These are phyloP conservation scores for Aristolochia fimbriata DNA, from an alignment of 164 flowering plant genomes.

Conservation along the genomic window DNA sequence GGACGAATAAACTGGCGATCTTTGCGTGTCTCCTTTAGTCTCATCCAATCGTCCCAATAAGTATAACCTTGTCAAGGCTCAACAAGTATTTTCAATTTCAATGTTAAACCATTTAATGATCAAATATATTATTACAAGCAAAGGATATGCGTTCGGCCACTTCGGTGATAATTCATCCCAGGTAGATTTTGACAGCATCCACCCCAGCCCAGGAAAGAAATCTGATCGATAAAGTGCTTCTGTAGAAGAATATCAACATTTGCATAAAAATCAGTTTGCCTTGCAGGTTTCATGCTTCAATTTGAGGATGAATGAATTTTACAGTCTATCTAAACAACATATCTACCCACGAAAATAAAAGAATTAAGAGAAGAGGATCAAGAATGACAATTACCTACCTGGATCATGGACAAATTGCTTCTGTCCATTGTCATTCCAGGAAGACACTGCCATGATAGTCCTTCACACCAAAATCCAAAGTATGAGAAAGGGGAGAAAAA, in stretches of 20 bases:
- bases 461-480: conserved; percentile 22
- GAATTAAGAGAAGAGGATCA: too few relatives aligned
- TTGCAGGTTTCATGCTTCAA: too few relatives aligned
- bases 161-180: conserved; percentile 98
- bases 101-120: not conserved
- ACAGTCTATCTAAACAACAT: too few relatives aligned
- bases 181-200: conserved; percentile 79
- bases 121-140: conserved; percentile 4
- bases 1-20: conserved; percentile 92
- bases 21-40: conserved; percentile 80
- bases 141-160: conserved; percentile 99
- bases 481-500: not conserved
- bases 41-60: conserved; percentile 99
- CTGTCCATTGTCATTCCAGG: conserved; percentile 99
- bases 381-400: conserved; percentile 36
- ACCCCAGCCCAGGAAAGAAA: conserved; percentile 98
- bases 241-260: conserved; percentile 21
- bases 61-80: conserved; percentile 56
- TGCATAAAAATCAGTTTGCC: too few relatives aligned
- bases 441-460: conserved; percentile 94
- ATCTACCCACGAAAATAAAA: too few relatives aligned
- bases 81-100: not conserved
- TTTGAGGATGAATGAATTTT: too few relatives aligned
- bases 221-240: conserved; percentile 91
- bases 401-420: conserved; percentile 96